phyloP scores from a whole-genome alignment of 805 yeast species.

The Saccharomycopsis babjevae region DNA sequence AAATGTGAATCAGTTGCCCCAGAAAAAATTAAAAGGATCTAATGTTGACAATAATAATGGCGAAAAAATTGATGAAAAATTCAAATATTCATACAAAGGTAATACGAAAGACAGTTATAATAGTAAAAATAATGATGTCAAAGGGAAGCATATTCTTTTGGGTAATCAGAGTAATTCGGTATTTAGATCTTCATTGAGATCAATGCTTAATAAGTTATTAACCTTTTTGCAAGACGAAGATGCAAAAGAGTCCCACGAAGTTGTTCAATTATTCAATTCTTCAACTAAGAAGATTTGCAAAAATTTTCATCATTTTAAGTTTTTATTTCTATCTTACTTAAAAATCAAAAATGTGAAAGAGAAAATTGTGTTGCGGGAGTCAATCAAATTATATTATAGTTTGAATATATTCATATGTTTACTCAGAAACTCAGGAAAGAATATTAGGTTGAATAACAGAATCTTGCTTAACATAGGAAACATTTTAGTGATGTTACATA shows the following conservation, averaged over 20 bases:
- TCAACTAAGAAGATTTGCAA: not conserved
- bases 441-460: conserved; percentile 9
- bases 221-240: conserved; percentile 12
- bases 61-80: not conserved
- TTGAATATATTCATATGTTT: conserved; percentile 7
- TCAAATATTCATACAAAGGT: not conserved
- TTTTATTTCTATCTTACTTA: not conserved
- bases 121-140: not conserved
- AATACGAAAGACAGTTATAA: not conserved
- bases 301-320: not conserved
- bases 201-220: conserved; percentile 10
- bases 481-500: conserved; percentile 4
- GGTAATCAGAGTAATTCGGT: conserved; percentile 4
- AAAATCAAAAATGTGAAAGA: conserved; percentile 7
- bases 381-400: conserved; percentile 11
- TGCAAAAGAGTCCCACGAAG: conserved; percentile 5
- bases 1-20: not conserved
- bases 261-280: conserved; percentile 4
- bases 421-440: conserved; percentile 4
- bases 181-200: conserved; percentile 7
- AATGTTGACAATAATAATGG: not conserved
- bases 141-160: conserved; percentile 2
- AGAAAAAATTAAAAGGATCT: not conserved
- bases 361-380: conserved; percentile 4
- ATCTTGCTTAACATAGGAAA: conserved; percentile 9